Conservation (phyloP, 148 eudicot genomes). For the Amaranthus palmeri region DNA sequence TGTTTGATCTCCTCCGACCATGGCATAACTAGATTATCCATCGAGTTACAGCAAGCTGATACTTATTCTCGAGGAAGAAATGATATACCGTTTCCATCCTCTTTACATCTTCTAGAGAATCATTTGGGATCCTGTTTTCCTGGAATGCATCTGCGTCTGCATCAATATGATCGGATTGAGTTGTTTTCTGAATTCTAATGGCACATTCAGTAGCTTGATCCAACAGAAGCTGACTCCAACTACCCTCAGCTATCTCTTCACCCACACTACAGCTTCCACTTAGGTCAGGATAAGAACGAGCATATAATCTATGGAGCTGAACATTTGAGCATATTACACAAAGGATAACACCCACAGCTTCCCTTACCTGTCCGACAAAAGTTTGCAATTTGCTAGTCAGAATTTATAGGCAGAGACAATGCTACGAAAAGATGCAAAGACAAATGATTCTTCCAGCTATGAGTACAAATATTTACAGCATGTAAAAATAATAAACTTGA, state of each 20-base stretch:
- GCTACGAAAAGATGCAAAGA: neutral
- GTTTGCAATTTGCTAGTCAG: constrained; percentile 4
- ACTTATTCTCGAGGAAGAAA: neutral
- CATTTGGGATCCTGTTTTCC: constrained; percentile 47
- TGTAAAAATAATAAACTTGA: neutral
- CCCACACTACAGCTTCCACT: constrained; percentile 21
- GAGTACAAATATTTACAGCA: constrained; percentile 1
- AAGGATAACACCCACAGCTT: constrained; percentile 83
- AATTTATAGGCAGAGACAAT: neutral
- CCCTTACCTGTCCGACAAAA: constrained; percentile 69
- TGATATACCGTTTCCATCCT: constrained; percentile 97
- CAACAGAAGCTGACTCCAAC: constrained; percentile 57
- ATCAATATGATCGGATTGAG: constrained; percentile 53
- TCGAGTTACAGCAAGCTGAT: neutral
- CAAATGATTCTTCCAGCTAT: neutral
- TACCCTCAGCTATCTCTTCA: constrained; percentile 27
- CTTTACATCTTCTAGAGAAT: constrained; percentile 72
- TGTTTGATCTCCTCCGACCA: neutral
- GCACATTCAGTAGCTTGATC: constrained; percentile 72
- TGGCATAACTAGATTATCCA: neutral
- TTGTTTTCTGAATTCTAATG: constrained; percentile 46
- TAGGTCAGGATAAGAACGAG: constrained; percentile 25
- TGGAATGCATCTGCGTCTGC: constrained; percentile 29
- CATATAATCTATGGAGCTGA: constrained; percentile 46
- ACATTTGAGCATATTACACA: constrained; percentile 89